These are phyloP conservation scores for Blastobotrys persicus DNA, from an alignment of 1,139 yeast species.

Conservation along the genomic window DNA sequence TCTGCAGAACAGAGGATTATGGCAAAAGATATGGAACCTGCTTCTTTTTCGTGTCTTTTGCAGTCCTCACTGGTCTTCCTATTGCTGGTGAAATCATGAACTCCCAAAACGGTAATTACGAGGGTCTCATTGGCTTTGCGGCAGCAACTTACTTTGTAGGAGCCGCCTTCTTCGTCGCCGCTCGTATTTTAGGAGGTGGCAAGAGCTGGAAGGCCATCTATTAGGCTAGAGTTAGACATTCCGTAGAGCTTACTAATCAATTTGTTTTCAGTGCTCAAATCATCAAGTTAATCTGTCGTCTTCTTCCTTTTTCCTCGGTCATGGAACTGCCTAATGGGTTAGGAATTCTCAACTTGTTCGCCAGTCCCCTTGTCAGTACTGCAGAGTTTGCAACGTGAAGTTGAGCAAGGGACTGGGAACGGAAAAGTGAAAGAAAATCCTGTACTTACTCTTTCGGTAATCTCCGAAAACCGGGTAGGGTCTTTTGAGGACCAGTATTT, in stretches of 20 bases:
- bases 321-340: no score
- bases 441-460: no score
- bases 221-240: slow-evolving; percentile 6
- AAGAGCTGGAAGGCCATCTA: slow-evolving; percentile 23
- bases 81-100: slow-evolving; percentile 48
- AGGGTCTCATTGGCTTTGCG: slow-evolving; percentile 35
- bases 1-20: slow-evolving; percentile 48
- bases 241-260: background rate
- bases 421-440: no score
- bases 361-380: no score
- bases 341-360: no score
- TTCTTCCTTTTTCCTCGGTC: no score
- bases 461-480: no score
- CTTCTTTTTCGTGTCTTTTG: slow-evolving; percentile 61
- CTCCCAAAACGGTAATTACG: slow-evolving; percentile 28
- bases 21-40: slow-evolving; percentile 53
- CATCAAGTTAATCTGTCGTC: background rate
- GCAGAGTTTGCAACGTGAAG: no score
- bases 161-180: slow-evolving; percentile 26
- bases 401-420: no score
- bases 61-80: slow-evolving; percentile 53
- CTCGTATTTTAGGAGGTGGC: slow-evolving; percentile 32
- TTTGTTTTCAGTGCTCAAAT: background rate
- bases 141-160: slow-evolving; percentile 33
- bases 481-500: no score